These are phyloP conservation scores for Chrysoporthe austroafricana DNA, from an alignment of 2,329 filamentous ascomycete genomes.

Conservation along the genomic window DNA sequence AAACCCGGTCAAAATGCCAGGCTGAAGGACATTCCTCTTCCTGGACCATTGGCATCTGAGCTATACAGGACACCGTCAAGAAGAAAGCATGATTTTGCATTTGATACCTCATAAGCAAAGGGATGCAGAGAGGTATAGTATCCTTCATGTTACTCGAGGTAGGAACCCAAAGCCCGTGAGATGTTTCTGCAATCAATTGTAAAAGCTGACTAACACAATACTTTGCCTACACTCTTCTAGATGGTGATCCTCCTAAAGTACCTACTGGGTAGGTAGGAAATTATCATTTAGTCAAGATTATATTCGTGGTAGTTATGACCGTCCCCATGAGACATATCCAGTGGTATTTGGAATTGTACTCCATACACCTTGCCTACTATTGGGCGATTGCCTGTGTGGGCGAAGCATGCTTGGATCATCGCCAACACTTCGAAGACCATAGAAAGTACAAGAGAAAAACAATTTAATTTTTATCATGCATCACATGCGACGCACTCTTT, in stretches of 20 bases:
- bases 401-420: background rate
- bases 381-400: slow-evolving; percentile 11
- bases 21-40: background rate
- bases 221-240: background rate
- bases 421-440: background rate
- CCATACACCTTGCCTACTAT: slow-evolving; percentile 12
- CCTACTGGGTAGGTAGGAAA: no score
- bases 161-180: background rate
- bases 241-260: no score
- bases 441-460: background rate
- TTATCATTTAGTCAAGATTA: no score
- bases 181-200: background rate
- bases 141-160: background rate
- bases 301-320: no score
- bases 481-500: background rate
- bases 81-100: background rate
- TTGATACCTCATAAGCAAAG: background rate
- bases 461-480: background rate
- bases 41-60: background rate
- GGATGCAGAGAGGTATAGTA: background rate
- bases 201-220: background rate
- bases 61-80: background rate
- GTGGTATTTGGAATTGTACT: no score
- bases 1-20: background rate
- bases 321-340: no score